These are phyloP conservation scores for Picea glauca DNA, from an alignment of 75 land plant genomes.

Conservation along the genomic window DNA sequence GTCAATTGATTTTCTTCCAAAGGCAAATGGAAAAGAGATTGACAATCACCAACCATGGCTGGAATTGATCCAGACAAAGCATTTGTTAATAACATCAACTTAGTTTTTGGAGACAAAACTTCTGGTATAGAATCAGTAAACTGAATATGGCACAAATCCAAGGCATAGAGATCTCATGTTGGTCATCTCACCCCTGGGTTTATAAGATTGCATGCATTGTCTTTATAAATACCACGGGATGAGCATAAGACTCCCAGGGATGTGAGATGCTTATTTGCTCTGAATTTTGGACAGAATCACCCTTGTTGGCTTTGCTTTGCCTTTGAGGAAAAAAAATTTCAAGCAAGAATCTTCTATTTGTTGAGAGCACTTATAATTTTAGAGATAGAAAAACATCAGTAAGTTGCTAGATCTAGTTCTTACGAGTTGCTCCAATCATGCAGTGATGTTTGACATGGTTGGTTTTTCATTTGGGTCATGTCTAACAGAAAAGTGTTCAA, in stretches of 20 bases:
- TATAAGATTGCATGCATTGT: too few species aligned
- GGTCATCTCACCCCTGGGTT: too few species aligned
- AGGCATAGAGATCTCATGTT: conserved; percentile 36
- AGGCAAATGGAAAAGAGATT: conserved; percentile 60
- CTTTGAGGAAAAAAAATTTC: too few species aligned
- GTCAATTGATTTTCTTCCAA: conserved; percentile 74
- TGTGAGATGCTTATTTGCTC: too few species aligned
- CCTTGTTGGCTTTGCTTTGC: too few species aligned
- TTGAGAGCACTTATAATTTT: too few species aligned
- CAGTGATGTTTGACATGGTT: conserved; percentile 37
- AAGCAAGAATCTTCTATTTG: too few species aligned
- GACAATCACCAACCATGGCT: conserved; percentile 40
- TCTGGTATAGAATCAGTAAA: conserved; percentile 66
- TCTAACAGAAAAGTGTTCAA: conserved; percentile 38
- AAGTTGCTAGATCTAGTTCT: conserved; percentile 9
- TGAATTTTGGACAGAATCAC: too few species aligned
- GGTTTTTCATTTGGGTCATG: conserved; percentile 45
- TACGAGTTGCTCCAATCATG: conserved; percentile 42
- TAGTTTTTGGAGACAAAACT: conserved; percentile 64
- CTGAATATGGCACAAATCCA: conserved; percentile 66
- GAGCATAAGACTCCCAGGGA: too few species aligned
- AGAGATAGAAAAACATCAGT: too few species aligned
- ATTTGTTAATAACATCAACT: conserved; percentile 67
- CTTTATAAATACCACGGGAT: too few species aligned
- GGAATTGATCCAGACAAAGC: conserved; percentile 55